Base-by-base conservation (phyloP, 768 basidiomycete species). In the Boletus sp. region DNA sequence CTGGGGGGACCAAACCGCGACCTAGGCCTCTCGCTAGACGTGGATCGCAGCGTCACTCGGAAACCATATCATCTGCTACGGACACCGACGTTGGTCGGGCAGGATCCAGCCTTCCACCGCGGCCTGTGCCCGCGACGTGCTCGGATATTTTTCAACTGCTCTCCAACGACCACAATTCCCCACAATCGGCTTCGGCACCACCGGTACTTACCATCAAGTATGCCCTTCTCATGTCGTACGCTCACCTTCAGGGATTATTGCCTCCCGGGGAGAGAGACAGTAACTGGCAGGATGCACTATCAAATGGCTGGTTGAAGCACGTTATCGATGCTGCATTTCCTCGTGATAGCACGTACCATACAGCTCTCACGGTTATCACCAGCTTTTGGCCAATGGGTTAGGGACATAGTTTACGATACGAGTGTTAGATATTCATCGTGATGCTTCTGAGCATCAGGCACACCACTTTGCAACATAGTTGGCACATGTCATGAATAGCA, bases 161-260 rank as follows among this genome's bases (percentile, higher is more conserved):
- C 54, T 62, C 54, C 37, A 64, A 52, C 24, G 52, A 36, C 15
- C 45, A 59, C 48, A 32, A 51, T 40, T 41, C 63, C 42, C 60
- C 59, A 50, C 28, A 36, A 2, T 48, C 45, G 30, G 36, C 45
- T 47, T 48, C 55, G 18, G 47, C 41, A 52, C 52, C 58, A 36
- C 54, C 62, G 29, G 40, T 64, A 32, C 37, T 53, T 49, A 44
- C 47, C 59, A 55, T 73, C 68, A 80, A 78, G 66, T 79, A 75
- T 49, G 64, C 69, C 18, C 70, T 80, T 45, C 60, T 80, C 35
- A 47, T 68, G 58, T 73, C 78, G 9, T 80, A 75, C 48, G 74
- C 72, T 18, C 69, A 68, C 41, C 60, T 80, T 28, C 77, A 72
- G 48, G 57, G 62, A 29, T 42, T 67, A n/a, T 53, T 61, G 3